These are phyloP conservation scores for Phalaenopsis equestris DNA, from an alignment of 106 monocot species.

Conservation along the genomic window DNA sequence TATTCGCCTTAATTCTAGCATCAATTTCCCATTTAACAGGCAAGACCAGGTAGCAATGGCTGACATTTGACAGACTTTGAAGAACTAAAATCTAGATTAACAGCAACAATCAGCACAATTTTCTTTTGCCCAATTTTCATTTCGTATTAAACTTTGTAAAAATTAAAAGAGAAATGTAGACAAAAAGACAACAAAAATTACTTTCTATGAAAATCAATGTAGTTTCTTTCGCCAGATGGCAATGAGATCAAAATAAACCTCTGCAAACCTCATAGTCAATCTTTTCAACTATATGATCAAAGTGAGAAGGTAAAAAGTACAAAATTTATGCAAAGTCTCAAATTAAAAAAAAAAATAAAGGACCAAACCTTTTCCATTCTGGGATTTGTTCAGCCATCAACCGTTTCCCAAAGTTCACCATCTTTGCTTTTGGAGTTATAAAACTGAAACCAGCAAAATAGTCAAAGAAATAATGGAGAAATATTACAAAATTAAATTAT, in stretches of 20 bases:
- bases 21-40: too few relatives aligned
- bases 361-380: conserved; percentile 49
- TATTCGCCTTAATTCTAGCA: too few relatives aligned
- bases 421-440: conserved; percentile 21
- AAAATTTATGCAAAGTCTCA: neutral
- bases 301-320: neutral
- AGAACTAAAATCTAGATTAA: too few relatives aligned
- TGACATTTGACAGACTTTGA: too few relatives aligned
- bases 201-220: neutral
- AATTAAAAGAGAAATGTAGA: neutral
- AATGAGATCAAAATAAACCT: neutral
- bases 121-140: too few relatives aligned
- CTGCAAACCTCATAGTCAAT: neutral
- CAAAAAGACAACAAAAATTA: neutral
- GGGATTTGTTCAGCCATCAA: conserved; percentile 31
- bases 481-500: neutral
- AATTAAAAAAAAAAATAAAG: conserved; percentile 1
- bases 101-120: too few relatives aligned
- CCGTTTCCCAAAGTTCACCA: conserved; percentile 70
- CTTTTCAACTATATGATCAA: neutral
- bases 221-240: neutral
- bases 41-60: too few relatives aligned
- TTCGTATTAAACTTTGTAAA: too few relatives aligned
- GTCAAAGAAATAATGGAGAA: neutral
- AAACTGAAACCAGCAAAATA: conserved; percentile 11